Percentiles rank a stretch among this genome's conserved stretches.
Conservation (phyloP, 805 yeast species). For the Tetrapisispora taiwanensis region DNA sequence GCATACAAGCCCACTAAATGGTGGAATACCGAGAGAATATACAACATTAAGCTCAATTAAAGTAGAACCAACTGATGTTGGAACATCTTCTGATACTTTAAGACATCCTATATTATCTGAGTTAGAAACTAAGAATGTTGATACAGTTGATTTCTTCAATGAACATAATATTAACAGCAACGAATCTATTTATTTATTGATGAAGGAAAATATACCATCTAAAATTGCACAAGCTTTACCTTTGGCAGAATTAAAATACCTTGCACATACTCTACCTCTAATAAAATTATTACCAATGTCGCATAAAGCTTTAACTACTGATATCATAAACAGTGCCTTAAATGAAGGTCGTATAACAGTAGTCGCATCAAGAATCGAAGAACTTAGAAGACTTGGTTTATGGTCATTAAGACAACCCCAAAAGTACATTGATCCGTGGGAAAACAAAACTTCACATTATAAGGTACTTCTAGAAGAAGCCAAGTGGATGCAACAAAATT, state of each 20-base stretch:
- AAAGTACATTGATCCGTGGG: slow-evolving; percentile 56
- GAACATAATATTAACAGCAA: slow-evolving; percentile 34
- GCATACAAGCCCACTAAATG: background rate
- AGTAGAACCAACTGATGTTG: slow-evolving; percentile 9
- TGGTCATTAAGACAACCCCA: slow-evolving; percentile 90
- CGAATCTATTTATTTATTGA: slow-evolving; percentile 36
- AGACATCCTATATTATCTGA: slow-evolving; percentile 11
- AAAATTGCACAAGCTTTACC: slow-evolving; percentile 51
- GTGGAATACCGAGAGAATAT: background rate
- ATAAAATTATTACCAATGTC: slow-evolving; percentile 73
- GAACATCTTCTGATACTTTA: slow-evolving; percentile 3
- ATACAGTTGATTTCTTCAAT: slow-evolving; percentile 21
- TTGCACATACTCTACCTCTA: slow-evolving; percentile 80
- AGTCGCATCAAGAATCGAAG: slow-evolving; percentile 83
- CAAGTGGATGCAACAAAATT: slow-evolving; percentile 75
- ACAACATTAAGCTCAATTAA: background rate
- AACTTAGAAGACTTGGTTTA: slow-evolving; percentile 70
- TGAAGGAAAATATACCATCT: slow-evolving; percentile 45
- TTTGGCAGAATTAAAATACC: slow-evolving; percentile 74
- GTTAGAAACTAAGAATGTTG: slow-evolving; percentile 11
- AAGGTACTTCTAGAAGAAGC: slow-evolving; percentile 66
- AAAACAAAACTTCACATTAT: slow-evolving; percentile 47
- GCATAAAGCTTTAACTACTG: slow-evolving; percentile 78
- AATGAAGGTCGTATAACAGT: slow-evolving; percentile 89
- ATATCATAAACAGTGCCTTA: slow-evolving; percentile 72